Evolutionary conservation across 208 protist genomes (phyloP), one percentile per base, ranked within the genome.

Genomic region (Acanthamoeba royreba): DNA sequence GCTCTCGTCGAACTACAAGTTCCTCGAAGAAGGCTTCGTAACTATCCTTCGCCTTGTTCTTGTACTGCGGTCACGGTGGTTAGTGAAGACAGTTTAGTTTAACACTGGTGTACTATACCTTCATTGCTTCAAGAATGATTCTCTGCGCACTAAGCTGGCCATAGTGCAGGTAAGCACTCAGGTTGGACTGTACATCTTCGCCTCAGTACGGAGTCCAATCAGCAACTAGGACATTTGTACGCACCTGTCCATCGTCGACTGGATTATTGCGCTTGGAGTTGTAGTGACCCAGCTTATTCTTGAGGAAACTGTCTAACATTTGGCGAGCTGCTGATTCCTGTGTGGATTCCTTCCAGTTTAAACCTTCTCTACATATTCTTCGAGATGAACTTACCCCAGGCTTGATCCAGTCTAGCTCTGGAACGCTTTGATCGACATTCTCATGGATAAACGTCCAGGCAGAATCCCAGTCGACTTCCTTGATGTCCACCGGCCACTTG

Each of bases 1-100:
- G 86, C 86, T 97, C 96, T 69, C 96, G 66, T 4, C 96, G 79
- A 5, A 97, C 95, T 4, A 97, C n/a, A 28, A 94, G 25, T 87
- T 96, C 95, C 74, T 96, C 95, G 46, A 95, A 28, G 61, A 95
- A 96, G 5, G 63, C 42, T 7, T 89, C 72, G 79, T 47, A 47
- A 61, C 66, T 38, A 77, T 11, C 66, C 28, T 38, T n/a, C 22
- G 66, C 22, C 35, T n/a, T 38, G 11, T 13, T 35, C 66, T 77
- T n/a, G 31, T 77, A 38, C 66, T 77, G n/a, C 31, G 31, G 35
- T 38, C 13, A 13, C n/a, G n/a, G n/a, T n/a, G n/a, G n/a, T n/a
- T n/a, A n/a, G n/a, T n/a, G n/a, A n/a, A n/a, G n/a, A n/a, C n/a
- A n/a, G n/a, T n/a, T n/a, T n/a, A n/a, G n/a, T n/a, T n/a, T n/a